Evolutionary conservation across 225 moss, liverwort and hornwort species (phyloP).

Genomic region (Bryoerythrophyllum caledonicum): DNA sequence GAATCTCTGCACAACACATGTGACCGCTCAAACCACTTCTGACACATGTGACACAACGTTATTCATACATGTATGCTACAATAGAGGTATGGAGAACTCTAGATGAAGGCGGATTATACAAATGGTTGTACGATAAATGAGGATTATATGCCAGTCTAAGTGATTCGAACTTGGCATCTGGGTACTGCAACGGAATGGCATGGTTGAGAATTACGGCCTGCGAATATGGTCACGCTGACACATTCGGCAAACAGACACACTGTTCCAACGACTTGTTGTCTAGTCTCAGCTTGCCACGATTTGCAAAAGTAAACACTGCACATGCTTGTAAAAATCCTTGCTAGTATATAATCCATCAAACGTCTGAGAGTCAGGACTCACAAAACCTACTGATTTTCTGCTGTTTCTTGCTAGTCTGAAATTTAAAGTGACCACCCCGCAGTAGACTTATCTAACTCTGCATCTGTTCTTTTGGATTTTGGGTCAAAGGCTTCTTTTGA

Average conservation of each 20-base stretch:
- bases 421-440: neutral
- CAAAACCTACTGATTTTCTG: neutral
- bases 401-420: neutral
- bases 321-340: neutral
- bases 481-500: conserved; percentile 4
- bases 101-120: no score
- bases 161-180: neutral
- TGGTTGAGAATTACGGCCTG: neutral
- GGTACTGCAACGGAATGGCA: neutral
- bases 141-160: neutral
- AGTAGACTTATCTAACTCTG: neutral
- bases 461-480: neutral
- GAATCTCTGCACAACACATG: neutral
- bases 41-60: neutral
- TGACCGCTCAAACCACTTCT: conserved; percentile 1
- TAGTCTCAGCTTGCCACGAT: neutral
- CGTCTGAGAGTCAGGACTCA: neutral
- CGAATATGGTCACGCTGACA: conserved; percentile 23
- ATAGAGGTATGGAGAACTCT: no score
- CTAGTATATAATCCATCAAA: conserved; percentile 14
- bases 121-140: neutral
- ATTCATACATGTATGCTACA: no score
- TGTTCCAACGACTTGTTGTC: conserved; percentile 13
- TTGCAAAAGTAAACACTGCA: neutral
- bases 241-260: conserved; percentile 19